These are phyloP conservation scores for Flaveria sonorensis DNA, from an alignment of 129 eudicot genomes.

Conservation along the genomic window DNA sequence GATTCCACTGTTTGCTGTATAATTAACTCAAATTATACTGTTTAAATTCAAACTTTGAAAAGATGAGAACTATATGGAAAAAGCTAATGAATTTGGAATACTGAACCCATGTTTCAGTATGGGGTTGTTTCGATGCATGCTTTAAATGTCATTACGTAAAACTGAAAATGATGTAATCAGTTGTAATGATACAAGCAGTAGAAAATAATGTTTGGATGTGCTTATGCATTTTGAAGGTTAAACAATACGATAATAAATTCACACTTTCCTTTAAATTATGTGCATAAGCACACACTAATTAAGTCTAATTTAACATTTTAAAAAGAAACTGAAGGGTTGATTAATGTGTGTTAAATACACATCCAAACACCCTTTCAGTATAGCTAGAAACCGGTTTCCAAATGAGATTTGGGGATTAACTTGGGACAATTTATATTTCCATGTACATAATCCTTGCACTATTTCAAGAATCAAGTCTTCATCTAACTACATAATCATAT, in stretches of 20 bases:
- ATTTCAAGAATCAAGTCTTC: conserved; percentile 1
- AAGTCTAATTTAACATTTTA: background rate
- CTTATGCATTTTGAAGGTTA: background rate
- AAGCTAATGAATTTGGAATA: background rate
- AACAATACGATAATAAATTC: background rate
- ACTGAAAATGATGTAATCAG: background rate
- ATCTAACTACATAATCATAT: background rate
- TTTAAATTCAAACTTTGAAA: background rate
- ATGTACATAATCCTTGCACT: conserved; percentile 9
- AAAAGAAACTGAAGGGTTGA: background rate
- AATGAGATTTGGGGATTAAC: background rate
- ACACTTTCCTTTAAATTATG: background rate
- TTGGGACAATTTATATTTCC: background rate
- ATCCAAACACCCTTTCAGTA: background rate
- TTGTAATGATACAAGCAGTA: background rate
- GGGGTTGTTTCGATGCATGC: no score
- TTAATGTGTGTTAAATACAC: background rate
- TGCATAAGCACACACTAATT: background rate
- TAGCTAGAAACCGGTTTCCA: background rate
- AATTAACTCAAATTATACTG: conserved; percentile 19
- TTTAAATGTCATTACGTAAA: background rate
- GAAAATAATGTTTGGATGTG: background rate
- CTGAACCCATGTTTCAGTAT: background rate
- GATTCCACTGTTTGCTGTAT: conserved; percentile 94
- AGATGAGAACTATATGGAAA: background rate